A percentile compares a stretch with the other conserved stretches of the same genome.
phyloP scores from a whole-genome alignment of 169 alveolate species.

The Cryptosporidium muris region DNA sequence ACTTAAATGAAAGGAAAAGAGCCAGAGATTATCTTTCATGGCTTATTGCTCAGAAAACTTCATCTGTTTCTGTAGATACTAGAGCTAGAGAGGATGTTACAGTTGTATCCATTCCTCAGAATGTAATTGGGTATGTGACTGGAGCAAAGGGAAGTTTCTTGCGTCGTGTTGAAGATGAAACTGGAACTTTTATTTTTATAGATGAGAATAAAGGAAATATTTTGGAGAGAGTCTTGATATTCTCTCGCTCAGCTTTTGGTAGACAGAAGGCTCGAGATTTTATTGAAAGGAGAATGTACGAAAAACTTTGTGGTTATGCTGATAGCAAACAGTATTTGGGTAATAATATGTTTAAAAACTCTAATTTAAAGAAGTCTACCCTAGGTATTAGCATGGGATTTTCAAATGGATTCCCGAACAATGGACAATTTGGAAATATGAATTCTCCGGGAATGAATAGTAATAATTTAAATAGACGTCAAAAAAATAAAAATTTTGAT shows the following conservation, averaged over 20 bases:
- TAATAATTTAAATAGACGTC: too few species aligned
- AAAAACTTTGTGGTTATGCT: slow-evolving; percentile 64
- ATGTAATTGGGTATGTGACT: slow-evolving; percentile 77
- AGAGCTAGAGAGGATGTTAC: slow-evolving; percentile 75
- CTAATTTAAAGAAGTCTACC: slow-evolving; percentile 20
- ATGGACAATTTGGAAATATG: slow-evolving; percentile 5
- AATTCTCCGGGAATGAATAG: slow-evolving; percentile 7
- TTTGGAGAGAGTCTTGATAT: slow-evolving; percentile 52
- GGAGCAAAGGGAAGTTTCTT: slow-evolving; percentile 76
- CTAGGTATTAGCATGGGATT: background rate
- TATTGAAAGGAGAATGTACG: slow-evolving; percentile 66
- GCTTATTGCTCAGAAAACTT: slow-evolving; percentile 69
- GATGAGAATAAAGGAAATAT: slow-evolving; percentile 72
- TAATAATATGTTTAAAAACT: slow-evolving; percentile 1
- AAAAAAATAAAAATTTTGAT: too few species aligned
- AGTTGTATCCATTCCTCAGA: slow-evolving; percentile 73
- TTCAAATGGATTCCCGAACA: slow-evolving; percentile 30
- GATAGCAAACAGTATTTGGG: slow-evolving; percentile 26
- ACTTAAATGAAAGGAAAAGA: slow-evolving; percentile 66
- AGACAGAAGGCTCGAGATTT: slow-evolving; percentile 67
- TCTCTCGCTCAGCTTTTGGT: slow-evolving; percentile 68
- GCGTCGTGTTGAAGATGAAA: slow-evolving; percentile 77
- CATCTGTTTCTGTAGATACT: slow-evolving; percentile 64
- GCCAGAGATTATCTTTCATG: slow-evolving; percentile 70
- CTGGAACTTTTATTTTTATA: slow-evolving; percentile 76